A percentile compares a stretch with the other conserved stretches of the same genome.
phyloP scores from a whole-genome alignment of 2,329 filamentous ascomycete species.

The Pseudocercospora eumusae region DNA sequence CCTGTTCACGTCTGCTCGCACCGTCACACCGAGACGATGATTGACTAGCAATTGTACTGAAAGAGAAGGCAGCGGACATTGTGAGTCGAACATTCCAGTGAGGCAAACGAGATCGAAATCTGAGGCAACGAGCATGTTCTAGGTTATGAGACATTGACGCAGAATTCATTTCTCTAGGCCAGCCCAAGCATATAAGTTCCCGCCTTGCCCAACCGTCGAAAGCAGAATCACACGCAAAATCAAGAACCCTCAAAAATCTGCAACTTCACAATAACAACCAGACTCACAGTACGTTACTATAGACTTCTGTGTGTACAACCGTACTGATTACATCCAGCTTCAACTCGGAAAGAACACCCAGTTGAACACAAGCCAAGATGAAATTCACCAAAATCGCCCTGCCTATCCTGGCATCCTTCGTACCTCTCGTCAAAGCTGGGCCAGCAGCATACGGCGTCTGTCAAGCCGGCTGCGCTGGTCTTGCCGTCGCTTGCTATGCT shows the following conservation, averaged over 20 bases:
- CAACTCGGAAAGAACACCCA: background rate
- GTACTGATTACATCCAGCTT: background rate
- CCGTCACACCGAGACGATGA: background rate
- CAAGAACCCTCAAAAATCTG: background rate
- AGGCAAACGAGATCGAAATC: background rate
- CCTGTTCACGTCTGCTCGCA: background rate
- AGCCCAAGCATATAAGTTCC: background rate
- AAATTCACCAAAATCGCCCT: background rate
- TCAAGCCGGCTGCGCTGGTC: constrained; percentile 49
- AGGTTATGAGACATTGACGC: background rate
- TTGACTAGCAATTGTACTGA: background rate
- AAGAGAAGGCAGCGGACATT: background rate
- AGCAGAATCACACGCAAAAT: background rate
- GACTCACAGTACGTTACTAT: background rate
- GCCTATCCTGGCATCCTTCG: background rate
- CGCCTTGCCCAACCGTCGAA: background rate
- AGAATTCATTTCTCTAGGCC: background rate
- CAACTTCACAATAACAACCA: background rate
- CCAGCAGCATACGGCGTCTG: constrained; percentile 49
- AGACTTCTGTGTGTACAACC: background rate
- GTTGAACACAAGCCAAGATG: background rate
- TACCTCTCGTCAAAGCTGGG: constrained; percentile 31
- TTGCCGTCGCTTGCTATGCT: constrained; percentile 52
- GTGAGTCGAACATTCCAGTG: background rate
- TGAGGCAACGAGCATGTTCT: background rate